Evolutionary conservation across 352 stramenopile genomes (phyloP), one percentile per base, ranked within the genome.

Genomic region (Phytophthora podocarpi): DNA sequence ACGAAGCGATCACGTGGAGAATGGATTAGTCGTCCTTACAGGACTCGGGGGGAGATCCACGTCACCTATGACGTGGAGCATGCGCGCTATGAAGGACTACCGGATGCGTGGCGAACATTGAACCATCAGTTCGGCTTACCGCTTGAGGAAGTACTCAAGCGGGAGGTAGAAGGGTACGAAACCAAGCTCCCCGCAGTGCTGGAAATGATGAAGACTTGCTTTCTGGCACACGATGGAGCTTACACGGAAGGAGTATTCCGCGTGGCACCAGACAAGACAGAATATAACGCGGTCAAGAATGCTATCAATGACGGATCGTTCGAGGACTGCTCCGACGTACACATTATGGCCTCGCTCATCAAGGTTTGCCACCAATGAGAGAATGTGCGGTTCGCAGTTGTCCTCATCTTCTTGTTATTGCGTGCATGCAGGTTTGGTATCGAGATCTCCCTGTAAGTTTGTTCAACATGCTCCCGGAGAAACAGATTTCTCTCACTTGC

Each of bases 281-380:
- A 81, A 51, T 93, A 81, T 46, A 54, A 39, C 12, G 47, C 52
- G 15, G 75, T 84, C 8, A 95, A 95, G 46, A 53, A 74, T 12
- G 53, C 79, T 12, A 89, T 95, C 48, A 92, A 95, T 59, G 69
- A 85, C 23, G 85, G 83, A 0, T 72, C 60, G 1, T 91, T 87
- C 26, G 70, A 57, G 10, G 75, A 73, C 23, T 91, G 81, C 64
- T 56, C 56, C 3, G 83, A 96, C 52, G 74, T 92, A 3, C 80
- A 96, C 59, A 85, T 94, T 26, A 67, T 93, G 18, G 82, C 87
- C 4, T 93, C 88, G 18, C 70, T 96, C 20, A 93, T 96, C 72
- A 96, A 96, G 72, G 79, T 80, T 43, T n/a, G 15, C n/a, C 12
- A 36, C 60, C 28, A 16, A 43, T 40, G 30, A 12, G 16, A 16